These are phyloP conservation scores for Aspergillus diversus DNA, from an alignment of 495 filamentous ascomycete genomes.

Conservation along the genomic window DNA sequence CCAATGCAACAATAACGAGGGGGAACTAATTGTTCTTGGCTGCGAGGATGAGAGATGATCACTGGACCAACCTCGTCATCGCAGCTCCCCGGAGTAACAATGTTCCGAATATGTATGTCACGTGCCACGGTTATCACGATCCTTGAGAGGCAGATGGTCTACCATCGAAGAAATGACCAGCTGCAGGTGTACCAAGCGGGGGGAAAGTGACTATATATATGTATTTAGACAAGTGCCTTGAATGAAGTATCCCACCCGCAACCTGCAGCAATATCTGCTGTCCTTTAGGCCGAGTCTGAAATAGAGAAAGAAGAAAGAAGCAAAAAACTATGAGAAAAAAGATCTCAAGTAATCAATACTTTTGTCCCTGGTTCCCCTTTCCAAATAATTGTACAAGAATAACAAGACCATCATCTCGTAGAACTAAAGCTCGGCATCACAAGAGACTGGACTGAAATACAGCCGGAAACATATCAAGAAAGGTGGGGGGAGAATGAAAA, in stretches of 20 bases:
- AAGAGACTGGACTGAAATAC: slow-evolving; percentile 10
- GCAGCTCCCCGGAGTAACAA: slow-evolving; percentile 10
- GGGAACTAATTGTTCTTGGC: not conserved
- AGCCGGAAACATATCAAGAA: slow-evolving; percentile 17
- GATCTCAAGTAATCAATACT: slow-evolving; percentile 6
- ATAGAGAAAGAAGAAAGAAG: not conserved
- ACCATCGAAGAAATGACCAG: not conserved
- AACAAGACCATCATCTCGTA: not conserved
- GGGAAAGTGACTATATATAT: not conserved
- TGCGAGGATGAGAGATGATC: slow-evolving; percentile 3
- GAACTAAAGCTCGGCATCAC: slow-evolving; percentile 1
- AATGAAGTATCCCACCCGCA: not conserved
- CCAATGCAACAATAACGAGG: not conserved
- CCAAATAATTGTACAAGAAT: slow-evolving; percentile 18
- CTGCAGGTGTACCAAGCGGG: not conserved
- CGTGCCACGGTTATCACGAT: slow-evolving; percentile 1
- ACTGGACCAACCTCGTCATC: slow-evolving; percentile 23
- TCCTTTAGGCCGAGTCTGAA: not conserved
- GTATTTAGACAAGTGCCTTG: not conserved
- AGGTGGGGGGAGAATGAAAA: slow-evolving; percentile 19
- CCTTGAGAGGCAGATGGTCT: not conserved
- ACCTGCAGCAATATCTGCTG: not conserved
- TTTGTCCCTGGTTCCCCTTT: slow-evolving; percentile 4
- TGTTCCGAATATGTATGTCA: slow-evolving; percentile 9
- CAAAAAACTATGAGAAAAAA: too few relatives aligned